Percentiles rank a stretch among this genome's conserved stretches.
These are phyloP conservation scores for Vigna nakashimae DNA, from an alignment of 306 rosid species.

Conservation along the genomic window DNA sequence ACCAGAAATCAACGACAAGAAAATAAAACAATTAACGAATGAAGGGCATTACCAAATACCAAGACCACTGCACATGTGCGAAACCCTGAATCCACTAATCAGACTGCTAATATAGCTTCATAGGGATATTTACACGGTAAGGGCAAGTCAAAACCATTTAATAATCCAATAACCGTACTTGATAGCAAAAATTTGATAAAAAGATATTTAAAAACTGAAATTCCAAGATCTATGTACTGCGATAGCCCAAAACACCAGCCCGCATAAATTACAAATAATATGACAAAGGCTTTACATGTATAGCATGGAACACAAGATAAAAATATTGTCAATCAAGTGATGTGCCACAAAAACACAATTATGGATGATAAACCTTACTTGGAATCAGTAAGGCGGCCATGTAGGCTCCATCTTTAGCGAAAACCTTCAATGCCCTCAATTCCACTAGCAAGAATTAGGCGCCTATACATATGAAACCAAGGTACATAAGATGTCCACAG, in stretches of 20 bases:
- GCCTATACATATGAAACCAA: constrained; percentile 61
- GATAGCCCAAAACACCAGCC: constrained; percentile 3
- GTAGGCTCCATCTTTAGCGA: constrained; percentile 94
- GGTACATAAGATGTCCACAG: constrained; percentile 19
- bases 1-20: constrained; percentile 12
- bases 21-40: constrained; percentile 15
- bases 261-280: neutral
- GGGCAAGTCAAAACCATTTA: constrained; percentile 25
- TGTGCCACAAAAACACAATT: constrained; percentile 38
- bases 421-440: constrained; percentile 84
- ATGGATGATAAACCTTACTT: constrained; percentile 58
- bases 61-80: neutral
- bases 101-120: neutral
- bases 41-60: neutral
- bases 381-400: constrained; percentile 86
- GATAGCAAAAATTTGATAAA: constrained; percentile 11
- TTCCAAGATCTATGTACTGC: neutral
- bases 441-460: constrained; percentile 94
- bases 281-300: constrained; percentile 25
- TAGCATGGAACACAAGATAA: constrained; percentile 3
- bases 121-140: neutral
- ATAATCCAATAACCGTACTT: constrained; percentile 19
- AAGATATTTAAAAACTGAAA: constrained; percentile 22
- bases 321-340: constrained; percentile 19
- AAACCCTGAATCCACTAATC: constrained; percentile 27